These are phyloP conservation scores for Quercus berberidifolia DNA, from an alignment of 306 rosid species.

Conservation along the genomic window DNA sequence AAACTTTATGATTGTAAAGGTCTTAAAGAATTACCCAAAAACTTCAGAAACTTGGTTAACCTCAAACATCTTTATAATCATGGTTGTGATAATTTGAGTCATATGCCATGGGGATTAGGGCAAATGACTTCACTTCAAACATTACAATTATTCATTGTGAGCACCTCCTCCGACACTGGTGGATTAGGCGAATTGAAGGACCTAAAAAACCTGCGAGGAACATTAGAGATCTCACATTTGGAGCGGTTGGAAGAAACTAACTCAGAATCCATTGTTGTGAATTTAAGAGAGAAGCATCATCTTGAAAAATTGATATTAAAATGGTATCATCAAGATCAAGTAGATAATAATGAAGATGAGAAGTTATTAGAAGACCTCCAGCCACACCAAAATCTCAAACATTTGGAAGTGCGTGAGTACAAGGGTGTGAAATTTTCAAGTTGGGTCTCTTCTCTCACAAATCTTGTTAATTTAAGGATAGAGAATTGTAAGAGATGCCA, in stretches of 20 bases:
- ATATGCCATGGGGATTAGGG: too few relatives aligned
- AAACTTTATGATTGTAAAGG: neutral
- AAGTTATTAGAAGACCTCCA: neutral
- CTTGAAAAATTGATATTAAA: neutral
- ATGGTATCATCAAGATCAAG: neutral
- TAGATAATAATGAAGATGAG: neutral
- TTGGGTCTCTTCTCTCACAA: neutral
- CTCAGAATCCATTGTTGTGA: neutral
- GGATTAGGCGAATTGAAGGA: too few relatives aligned
- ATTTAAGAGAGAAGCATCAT: neutral
- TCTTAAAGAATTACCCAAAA: neutral
- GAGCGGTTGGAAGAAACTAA: too few relatives aligned
- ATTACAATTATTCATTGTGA: too few relatives aligned
- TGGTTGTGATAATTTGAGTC: too few relatives aligned
- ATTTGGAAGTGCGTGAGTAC: neutral
- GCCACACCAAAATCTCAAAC: neutral
- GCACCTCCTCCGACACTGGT: too few relatives aligned
- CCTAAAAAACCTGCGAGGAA: too few relatives aligned
- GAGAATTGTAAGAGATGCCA: neutral
- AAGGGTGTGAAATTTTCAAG: neutral
- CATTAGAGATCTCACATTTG: too few relatives aligned
- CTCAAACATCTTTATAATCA: neutral
- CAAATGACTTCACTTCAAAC: too few relatives aligned
- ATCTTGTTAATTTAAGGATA: neutral
- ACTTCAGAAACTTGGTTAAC: neutral